Percentiles rank a stretch among this genome's conserved stretches.
Evolutionary conservation across 352 stramenopile species (phyloP).

Genomic region (Phytopythium aichiense): DNA sequence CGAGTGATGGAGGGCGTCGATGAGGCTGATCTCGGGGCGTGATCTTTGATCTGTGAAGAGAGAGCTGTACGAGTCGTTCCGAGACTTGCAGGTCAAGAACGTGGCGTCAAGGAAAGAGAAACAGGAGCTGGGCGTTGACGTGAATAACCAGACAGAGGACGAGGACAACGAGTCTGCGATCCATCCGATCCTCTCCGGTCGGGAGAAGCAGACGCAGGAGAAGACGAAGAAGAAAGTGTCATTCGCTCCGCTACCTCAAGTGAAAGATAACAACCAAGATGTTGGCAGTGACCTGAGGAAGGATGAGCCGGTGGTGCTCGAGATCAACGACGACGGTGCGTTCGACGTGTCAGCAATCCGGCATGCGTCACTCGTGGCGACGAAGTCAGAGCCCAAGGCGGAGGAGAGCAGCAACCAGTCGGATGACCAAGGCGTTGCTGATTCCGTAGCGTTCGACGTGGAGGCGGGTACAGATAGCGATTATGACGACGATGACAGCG

Average conservation of each 20-base stretch:
- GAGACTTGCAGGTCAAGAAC: slow-evolving; percentile 27
- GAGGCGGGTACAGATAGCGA: slow-evolving; percentile 12
- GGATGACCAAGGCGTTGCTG: neutral
- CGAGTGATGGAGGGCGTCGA: neutral
- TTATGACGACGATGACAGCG: slow-evolving; percentile 10
- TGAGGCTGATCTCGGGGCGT: neutral
- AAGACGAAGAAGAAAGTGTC: slow-evolving; percentile 30
- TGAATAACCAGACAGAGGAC: slow-evolving; percentile 14
- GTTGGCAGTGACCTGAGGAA: neutral
- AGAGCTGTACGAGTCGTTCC: slow-evolving; percentile 73
- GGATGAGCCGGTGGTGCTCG: slow-evolving; percentile 27
- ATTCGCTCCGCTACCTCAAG: slow-evolving; percentile 22
- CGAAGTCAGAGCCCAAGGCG: slow-evolving; percentile 1
- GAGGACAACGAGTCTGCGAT: neutral
- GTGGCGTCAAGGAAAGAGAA: neutral
- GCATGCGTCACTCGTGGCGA: neutral
- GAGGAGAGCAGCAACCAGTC: slow-evolving; percentile 6
- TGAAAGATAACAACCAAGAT: slow-evolving; percentile 8
- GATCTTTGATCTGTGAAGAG: slow-evolving; percentile 17
- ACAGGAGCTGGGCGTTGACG: neutral
- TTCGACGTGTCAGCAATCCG: slow-evolving; percentile 34
- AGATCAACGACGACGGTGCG: slow-evolving; percentile 43
- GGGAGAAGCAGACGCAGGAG: slow-evolving; percentile 9
- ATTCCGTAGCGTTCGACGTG: neutral
- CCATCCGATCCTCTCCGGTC: neutral